Percentiles rank a stretch among this genome's conserved stretches.
phyloP scores from a whole-genome alignment of 192 early-diverging fungal genomes.

The Coemansia sp. region DNA sequence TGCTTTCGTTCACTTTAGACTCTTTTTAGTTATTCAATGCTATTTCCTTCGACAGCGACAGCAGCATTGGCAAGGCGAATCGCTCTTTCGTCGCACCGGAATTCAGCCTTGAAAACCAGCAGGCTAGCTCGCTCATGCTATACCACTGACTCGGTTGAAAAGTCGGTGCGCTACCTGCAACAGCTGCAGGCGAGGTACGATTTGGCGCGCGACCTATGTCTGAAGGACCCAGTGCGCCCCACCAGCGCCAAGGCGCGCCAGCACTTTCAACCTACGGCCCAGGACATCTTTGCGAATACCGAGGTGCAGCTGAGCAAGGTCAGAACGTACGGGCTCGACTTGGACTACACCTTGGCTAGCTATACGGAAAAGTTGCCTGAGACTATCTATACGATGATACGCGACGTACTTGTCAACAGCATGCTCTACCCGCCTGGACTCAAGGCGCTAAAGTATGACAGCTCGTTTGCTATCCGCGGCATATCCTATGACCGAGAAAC shows the following conservation, averaged over 20 bases:
- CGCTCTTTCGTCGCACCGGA: background rate
- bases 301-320: slow-evolving; percentile 60
- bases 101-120: background rate
- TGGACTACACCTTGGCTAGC: slow-evolving; percentile 67
- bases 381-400: slow-evolving; percentile 64
- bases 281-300: slow-evolving; percentile 61
- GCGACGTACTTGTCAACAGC: slow-evolving; percentile 58
- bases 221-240: slow-evolving; percentile 30
- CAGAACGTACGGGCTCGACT: slow-evolving; percentile 65
- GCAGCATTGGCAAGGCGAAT: background rate
- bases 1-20: background rate
- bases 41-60: background rate
- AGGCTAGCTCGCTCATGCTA: background rate
- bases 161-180: background rate
- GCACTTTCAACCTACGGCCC: slow-evolving; percentile 30
- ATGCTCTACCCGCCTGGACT: slow-evolving; percentile 59
- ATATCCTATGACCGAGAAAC: slow-evolving; percentile 62
- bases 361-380: slow-evolving; percentile 61
- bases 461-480: slow-evolving; percentile 63
- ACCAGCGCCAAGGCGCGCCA: slow-evolving; percentile 19
- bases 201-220: slow-evolving; percentile 28
- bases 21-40: background rate
- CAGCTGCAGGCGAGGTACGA: slow-evolving; percentile 30
- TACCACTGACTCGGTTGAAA: background rate
- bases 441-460: slow-evolving; percentile 57